phyloP scores from a whole-genome alignment of 805 yeast species.

The Schwanniomyces polymorphus region DNA sequence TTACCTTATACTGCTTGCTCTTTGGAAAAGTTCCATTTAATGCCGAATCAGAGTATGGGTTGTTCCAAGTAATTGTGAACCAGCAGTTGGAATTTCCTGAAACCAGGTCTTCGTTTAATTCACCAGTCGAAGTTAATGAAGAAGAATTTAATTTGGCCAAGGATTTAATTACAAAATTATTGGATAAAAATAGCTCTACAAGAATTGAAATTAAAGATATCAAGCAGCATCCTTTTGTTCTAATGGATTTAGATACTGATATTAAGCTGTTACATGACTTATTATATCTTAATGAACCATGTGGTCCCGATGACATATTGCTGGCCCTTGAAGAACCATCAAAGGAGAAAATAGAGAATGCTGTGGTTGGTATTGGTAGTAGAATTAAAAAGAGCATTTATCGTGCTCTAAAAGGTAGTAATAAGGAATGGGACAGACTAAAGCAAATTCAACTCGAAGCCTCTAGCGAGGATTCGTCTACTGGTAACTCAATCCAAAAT shows the following conservation, averaged over 20 bases:
- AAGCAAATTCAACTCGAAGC: constrained; percentile 23
- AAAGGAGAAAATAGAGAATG: constrained; percentile 68
- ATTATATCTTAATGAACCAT: constrained; percentile 26
- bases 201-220: constrained; percentile 73
- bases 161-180: constrained; percentile 60
- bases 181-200: constrained; percentile 66
- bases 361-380: constrained; percentile 80
- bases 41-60: constrained; percentile 81
- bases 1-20: constrained; percentile 81
- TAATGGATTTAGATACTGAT: constrained; percentile 40
- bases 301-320: background rate
- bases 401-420: constrained; percentile 37
- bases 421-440: constrained; percentile 23
- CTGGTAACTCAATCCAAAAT: constrained; percentile 14
- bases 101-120: constrained; percentile 28
- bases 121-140: constrained; percentile 38
- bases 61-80: constrained; percentile 78
- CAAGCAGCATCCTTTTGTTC: constrained; percentile 70
- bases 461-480: constrained; percentile 30
- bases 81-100: constrained; percentile 60
- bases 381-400: constrained; percentile 54
- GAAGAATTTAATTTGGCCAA: constrained; percentile 49
- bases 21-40: constrained; percentile 90
- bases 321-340: constrained; percentile 20
- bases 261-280: constrained; percentile 33